Conservation (phyloP, 805 yeast species). For the Dipodascus geniculatus region DNA sequence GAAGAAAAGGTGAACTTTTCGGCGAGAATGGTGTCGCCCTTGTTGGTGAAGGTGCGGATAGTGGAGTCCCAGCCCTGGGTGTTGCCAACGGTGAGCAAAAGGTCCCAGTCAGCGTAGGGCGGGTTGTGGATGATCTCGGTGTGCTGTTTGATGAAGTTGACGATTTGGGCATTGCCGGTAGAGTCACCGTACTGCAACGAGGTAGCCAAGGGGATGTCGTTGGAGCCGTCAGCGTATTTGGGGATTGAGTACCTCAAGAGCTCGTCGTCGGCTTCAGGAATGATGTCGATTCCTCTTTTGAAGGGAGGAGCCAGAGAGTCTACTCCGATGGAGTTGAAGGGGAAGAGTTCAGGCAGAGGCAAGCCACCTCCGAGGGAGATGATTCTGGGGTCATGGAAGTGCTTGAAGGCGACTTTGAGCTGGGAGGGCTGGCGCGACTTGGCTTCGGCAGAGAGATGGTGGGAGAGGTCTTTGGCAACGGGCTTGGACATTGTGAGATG, state of each 20-base stretch:
- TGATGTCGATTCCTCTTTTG: constrained; percentile 45
- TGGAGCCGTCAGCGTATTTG: constrained; percentile 30
- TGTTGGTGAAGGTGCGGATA: constrained; percentile 61
- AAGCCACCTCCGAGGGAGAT: constrained; percentile 93
- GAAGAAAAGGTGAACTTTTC: constrained; percentile 80
- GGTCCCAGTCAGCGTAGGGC: constrained; percentile 60
- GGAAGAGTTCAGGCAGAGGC: constrained; percentile 85
- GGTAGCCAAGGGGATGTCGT: constrained; percentile 57
- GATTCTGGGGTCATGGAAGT: constrained; percentile 60
- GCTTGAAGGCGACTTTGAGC: constrained; percentile 73
- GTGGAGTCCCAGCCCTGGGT: constrained; percentile 85
- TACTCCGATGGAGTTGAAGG: constrained; percentile 66
- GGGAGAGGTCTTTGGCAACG: constrained; percentile 57
- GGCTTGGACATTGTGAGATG: constrained; percentile 8
- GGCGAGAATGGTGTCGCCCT: constrained; percentile 72
- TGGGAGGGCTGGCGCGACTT: constrained; percentile 65
- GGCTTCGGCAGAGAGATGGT: constrained; percentile 70
- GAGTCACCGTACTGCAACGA: constrained; percentile 90
- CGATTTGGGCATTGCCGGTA: constrained; percentile 65
- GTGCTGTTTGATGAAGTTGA: constrained; percentile 64
- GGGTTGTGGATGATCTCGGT: constrained; percentile 31
- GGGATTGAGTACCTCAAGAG: constrained; percentile 25
- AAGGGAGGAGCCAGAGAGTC: constrained; percentile 66
- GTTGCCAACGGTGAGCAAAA: constrained; percentile 65
- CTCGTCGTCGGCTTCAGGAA: constrained; percentile 15